Base-by-base conservation (phyloP, 805 yeast genomes). In the Cyberlindnera petersonii region DNA sequence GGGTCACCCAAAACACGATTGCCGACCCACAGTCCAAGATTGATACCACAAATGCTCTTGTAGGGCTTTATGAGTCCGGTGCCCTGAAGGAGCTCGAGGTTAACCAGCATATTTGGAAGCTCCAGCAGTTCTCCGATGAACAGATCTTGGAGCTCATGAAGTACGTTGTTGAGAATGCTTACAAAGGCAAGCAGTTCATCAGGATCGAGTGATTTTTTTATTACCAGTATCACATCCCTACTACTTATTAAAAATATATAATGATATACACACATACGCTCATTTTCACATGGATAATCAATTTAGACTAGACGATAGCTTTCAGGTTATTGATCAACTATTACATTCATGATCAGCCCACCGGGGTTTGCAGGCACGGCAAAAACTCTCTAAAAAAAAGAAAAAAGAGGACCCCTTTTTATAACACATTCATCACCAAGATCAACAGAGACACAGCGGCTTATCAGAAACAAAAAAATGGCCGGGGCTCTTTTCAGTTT, bases 1-100 rank as follows among this genome's bases (percentile, higher is more conserved):
- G 99, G 99, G 79, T 88, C 42, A 84, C 96, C 10, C 77, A 68
- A 31, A 78, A 78, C 66, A 69, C 75, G 35, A 71, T 73, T 43
- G 60, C 65, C 37, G 63, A 82, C 50, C 91, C 93, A 4, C 69
- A 70, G 23, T 67, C 70, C 24, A 83, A 83, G 58, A 66, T 69
- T 28, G 64, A 66, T 4, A 73, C 82, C n/a, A 67, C 85, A 22
- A 46, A 64, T 7, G 74, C 68, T 24, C 66, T 87, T 29, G 65
- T 82, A 30, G 65, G 74, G 33, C 63, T 82, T 48, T 82, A 80
- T 60, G 66, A 77, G 37, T 54, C 65, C 2, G 83, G 82, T n/a
- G 68, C 75, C 38, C 53, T 74, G 43, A 66, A 70, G 49, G 64
- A 68, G 40, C 63, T 67, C n/a, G 50, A 60, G 7, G 66, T 61